A percentile compares a stretch with the other conserved stretches of the same genome.
Evolutionary conservation across 1,139 yeast genomes (phyloP).

Genomic region (Chernovozyma aurita): DNA sequence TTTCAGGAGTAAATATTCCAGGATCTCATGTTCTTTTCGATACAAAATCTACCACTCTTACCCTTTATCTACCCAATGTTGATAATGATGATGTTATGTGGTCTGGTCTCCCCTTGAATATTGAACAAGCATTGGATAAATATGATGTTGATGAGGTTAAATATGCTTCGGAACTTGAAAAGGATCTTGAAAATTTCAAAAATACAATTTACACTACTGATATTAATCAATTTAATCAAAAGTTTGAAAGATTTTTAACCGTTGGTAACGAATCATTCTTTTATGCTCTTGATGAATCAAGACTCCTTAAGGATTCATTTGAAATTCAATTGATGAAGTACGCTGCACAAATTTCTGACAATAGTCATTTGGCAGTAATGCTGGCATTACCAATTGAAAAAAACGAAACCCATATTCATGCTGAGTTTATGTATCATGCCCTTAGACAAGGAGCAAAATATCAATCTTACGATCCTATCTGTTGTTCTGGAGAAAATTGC

Average conservation of each 20-base stretch:
- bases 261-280: constrained; percentile 48
- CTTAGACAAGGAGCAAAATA: constrained; percentile 88
- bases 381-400: constrained; percentile 83
- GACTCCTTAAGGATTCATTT: constrained; percentile 77
- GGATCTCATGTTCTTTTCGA: constrained; percentile 69
- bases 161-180: constrained; percentile 47
- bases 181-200: constrained; percentile 20
- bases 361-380: constrained; percentile 89
- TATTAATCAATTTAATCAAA: constrained; percentile 31
- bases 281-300: constrained; percentile 79
- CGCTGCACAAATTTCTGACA: constrained; percentile 82
- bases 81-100: constrained; percentile 93
- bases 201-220: constrained; percentile 37
- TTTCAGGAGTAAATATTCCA: constrained; percentile 81
- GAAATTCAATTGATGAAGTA: constrained; percentile 73
- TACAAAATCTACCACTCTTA: constrained; percentile 49
- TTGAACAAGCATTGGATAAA: constrained; percentile 57
- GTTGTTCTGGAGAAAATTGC: constrained; percentile 90
- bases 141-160: constrained; percentile 82
- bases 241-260: constrained; percentile 28
- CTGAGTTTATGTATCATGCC: constrained; percentile 91
- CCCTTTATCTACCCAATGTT: constrained; percentile 74
- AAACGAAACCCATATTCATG: constrained; percentile 89
- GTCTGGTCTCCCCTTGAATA: constrained; percentile 80
- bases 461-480: constrained; percentile 90